These are phyloP conservation scores for Botrytis tulipae DNA, from an alignment of 2,329 filamentous ascomycete genomes.

Conservation along the genomic window DNA sequence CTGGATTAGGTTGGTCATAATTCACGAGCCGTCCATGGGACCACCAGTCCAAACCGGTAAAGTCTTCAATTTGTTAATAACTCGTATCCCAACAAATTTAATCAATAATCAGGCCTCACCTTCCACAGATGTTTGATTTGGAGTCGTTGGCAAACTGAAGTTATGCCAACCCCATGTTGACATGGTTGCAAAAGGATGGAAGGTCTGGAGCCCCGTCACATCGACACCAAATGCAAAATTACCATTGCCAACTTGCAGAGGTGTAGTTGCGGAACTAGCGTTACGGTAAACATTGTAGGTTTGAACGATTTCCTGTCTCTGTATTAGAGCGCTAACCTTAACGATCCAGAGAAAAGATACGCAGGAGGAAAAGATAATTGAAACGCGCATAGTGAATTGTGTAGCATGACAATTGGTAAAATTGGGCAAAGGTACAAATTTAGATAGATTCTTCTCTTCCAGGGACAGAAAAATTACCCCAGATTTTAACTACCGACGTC, in stretches of 20 bases:
- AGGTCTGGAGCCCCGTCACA: conserved; percentile 47
- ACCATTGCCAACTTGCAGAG: conserved; percentile 47
- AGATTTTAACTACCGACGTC: background rate
- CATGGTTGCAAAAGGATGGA: conserved; percentile 44
- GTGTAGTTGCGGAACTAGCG: conserved; percentile 37
- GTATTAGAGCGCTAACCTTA: background rate
- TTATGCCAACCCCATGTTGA: conserved; percentile 49
- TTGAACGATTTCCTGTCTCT: conserved; percentile 2
- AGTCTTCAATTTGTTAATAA: conserved; percentile 2
- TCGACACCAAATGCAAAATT: conserved; percentile 49
- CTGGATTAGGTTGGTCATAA: conserved; percentile 45
- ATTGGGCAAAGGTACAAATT: background rate
- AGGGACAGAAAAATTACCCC: background rate
- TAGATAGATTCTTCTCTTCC: background rate
- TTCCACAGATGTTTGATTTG: conserved; percentile 37
- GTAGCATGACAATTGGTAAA: background rate
- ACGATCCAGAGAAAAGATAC: background rate
- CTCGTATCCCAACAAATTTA: conserved; percentile 34
- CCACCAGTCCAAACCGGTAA: conserved; percentile 34
- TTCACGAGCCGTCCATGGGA: conserved; percentile 45
- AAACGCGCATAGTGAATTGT: background rate
- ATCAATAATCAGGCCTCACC: background rate
- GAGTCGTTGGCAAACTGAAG: conserved; percentile 42
- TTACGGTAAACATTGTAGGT: conserved; percentile 29
- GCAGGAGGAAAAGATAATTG: background rate